These are phyloP conservation scores for Grosmannia penicillata DNA, from an alignment of 2,329 filamentous ascomycete genomes.

Conservation along the genomic window DNA sequence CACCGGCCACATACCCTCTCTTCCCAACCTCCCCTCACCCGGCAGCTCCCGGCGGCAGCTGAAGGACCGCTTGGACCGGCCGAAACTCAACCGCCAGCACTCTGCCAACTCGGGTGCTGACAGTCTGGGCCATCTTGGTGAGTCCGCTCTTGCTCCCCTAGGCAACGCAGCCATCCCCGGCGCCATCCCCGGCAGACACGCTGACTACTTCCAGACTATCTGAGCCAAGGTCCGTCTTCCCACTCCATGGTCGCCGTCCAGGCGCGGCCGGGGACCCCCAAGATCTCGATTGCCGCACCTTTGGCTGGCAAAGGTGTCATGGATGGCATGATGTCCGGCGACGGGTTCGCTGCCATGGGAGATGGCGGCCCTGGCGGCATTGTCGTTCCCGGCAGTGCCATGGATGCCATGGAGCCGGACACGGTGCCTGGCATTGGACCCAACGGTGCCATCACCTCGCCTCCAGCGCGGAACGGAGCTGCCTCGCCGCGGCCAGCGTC, in stretches of 20 bases:
- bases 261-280: neutral
- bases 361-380: neutral
- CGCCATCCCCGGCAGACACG: no score
- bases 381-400: neutral
- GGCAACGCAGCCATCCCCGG: no score
- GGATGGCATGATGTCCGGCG: no score
- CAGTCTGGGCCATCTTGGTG: no score
- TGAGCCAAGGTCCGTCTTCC: neutral
- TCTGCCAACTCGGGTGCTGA: constrained; percentile 25
- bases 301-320: neutral
- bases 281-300: neutral
- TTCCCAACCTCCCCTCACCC: constrained; percentile 33
- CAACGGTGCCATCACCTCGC: neutral
- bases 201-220: neutral
- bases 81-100: constrained; percentile 52
- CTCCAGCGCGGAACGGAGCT: constrained; percentile 20
- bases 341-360: neutral
- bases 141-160: no score
- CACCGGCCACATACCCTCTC: constrained; percentile 62
- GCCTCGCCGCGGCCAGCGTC: constrained; percentile 32
- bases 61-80: constrained; percentile 41
- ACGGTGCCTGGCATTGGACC: neutral
- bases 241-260: neutral
- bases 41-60: constrained; percentile 37
- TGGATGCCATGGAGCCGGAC: neutral